Base-by-base conservation (phyloP, 345 rosid species). In the Camelina neglecta region DNA sequence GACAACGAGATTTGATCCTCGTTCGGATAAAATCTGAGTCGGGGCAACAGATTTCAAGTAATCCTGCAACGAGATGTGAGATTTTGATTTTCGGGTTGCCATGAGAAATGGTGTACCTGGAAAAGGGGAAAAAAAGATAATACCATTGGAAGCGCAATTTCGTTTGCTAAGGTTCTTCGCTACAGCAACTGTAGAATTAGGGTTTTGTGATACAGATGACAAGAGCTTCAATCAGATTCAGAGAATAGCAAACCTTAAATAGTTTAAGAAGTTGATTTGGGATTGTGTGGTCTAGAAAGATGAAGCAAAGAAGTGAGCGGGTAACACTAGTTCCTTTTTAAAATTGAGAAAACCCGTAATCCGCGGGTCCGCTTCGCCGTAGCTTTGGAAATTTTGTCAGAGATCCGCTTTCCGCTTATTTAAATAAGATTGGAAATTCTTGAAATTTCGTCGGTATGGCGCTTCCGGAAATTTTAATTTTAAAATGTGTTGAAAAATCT, bases 1-100 rank as follows among this genome's bases (percentile, higher is more conserved):
- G 73, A 94, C 90, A 47, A 94, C 96, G 41, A 94, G 81, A 72
- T 90, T 89, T 65, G 91, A 84, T 76, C 99, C 99, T 67, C 99
- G 87, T 77, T 92, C 99, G 21, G 88, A 23, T 7, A 95, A 69
- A 55, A 95, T 88, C 73, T 95, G 97, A 50, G 97, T 92, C 13
- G 99, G 97, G 4, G 86, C 85, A 77, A 88, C 97, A 13, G 99
- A 84, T 81, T 87, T 95, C 89, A 95, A 74, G 86, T 95, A 90
- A 84, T 95, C 99, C 99, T 92, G 87, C 24, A 2, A 50, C 12
- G 24, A 50, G 24, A 50, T 3, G 7, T 50, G 5, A 18, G 24
- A 50, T 16, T 50, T 50, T 20, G 11, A 1, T 48, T n/a, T 48
- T n/a, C 3, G 53, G 10, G 20, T 50, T 50, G 11, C 23, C 55